Percentiles rank a stretch among this genome's conserved stretches.
phyloP scores from a whole-genome alignment of 192 early-diverging fungal genomes.

The Entomortierella beljakovae region DNA sequence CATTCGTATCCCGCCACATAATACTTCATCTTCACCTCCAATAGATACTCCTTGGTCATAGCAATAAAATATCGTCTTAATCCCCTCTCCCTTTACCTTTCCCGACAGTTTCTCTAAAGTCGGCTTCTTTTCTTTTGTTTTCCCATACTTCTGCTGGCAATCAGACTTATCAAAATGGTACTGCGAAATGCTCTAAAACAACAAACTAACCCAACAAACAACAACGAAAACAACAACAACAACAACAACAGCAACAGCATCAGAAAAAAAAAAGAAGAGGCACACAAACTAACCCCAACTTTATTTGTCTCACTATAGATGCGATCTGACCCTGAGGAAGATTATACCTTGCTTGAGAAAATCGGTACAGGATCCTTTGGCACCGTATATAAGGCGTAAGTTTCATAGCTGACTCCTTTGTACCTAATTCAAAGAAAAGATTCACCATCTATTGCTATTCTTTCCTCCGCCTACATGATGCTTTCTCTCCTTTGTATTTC shows the following conservation, averaged over 20 bases:
- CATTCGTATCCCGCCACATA: too few relatives aligned
- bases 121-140: too few relatives aligned
- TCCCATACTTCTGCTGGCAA: too few relatives aligned
- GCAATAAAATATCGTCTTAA: background rate
- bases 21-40: too few relatives aligned
- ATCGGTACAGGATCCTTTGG: conserved; percentile 66
- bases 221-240: too few relatives aligned
- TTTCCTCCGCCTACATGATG: background rate
- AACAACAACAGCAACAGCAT: too few relatives aligned
- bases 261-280: background rate
- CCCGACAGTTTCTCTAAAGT: too few relatives aligned
- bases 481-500: too few relatives aligned
- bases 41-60: background rate
- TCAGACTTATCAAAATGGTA: too few relatives aligned
- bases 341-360: conserved; percentile 62
- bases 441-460: background rate
- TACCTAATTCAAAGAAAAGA: too few relatives aligned
- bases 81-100: background rate
- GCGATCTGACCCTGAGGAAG: conserved; percentile 54
- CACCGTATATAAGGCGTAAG: conserved; percentile 66
- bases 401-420: background rate
- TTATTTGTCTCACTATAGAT: conserved; percentile 18
- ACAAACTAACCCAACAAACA: too few relatives aligned
- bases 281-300: background rate
- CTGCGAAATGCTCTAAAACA: too few relatives aligned